Conservation (phyloP, 2,329 filamentous ascomycete genomes). For the Mariannaea elegans region DNA sequence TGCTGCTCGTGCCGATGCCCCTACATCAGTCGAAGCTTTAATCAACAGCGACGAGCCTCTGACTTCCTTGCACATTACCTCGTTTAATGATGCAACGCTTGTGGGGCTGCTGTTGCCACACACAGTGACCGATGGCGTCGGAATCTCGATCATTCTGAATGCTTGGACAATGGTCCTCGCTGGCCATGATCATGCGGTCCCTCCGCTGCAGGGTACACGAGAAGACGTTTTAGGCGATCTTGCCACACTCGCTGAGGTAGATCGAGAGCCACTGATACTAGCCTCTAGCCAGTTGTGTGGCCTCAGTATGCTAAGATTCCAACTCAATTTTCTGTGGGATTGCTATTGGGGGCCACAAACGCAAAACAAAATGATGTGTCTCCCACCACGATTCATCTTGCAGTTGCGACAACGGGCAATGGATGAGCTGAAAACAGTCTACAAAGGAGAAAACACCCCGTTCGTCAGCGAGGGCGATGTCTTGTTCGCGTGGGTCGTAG, state of each 20-base stretch:
- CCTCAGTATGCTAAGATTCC: conserved; percentile 44
- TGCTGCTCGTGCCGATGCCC: conserved; percentile 1
- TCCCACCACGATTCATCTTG: conserved; percentile 46
- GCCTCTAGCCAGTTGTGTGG: conserved; percentile 37
- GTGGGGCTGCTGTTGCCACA: conserved; percentile 57
- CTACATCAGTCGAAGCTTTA: conserved; percentile 48
- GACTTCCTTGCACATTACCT: conserved; percentile 56
- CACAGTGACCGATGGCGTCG: conserved; percentile 56
- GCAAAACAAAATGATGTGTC: conserved; percentile 50
- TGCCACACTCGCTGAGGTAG: background rate
- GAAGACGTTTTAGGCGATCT: too few relatives aligned
- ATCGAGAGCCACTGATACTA: conserved; percentile 16
- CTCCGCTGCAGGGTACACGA: conserved; percentile 14
- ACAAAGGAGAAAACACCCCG: conserved; percentile 27
- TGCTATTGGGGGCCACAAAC: conserved; percentile 41
- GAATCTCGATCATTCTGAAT: conserved; percentile 50
- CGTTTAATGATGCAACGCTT: conserved; percentile 59
- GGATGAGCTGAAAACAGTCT: conserved; percentile 30
- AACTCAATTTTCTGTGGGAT: conserved; percentile 45
- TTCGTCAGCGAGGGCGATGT: conserved; percentile 59
- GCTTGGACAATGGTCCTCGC: conserved; percentile 56
- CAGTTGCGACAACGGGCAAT: conserved; percentile 44
- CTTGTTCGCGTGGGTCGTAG: conserved; percentile 51
- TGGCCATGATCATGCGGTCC: conserved; percentile 52
- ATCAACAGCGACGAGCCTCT: conserved; percentile 52